phyloP scores from a whole-genome alignment of 805 yeast genomes.

The Kazachstania psychrophila region DNA sequence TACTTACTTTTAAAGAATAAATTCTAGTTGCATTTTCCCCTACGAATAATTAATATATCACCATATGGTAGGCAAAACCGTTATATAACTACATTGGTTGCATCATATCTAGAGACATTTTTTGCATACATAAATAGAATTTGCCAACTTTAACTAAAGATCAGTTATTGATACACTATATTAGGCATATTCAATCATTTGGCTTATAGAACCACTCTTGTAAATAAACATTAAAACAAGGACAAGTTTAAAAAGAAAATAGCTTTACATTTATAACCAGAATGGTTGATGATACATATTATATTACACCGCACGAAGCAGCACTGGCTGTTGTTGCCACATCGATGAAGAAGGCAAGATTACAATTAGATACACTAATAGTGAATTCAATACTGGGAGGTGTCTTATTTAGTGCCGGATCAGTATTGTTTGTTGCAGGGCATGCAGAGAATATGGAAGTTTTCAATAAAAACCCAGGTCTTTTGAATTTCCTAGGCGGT shows the following conservation, averaged over 20 bases:
- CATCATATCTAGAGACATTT: too few species aligned
- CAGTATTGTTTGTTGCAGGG: slow-evolving; percentile 53
- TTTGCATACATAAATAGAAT: too few species aligned
- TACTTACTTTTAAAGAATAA: too few species aligned
- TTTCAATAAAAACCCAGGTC: slow-evolving; percentile 39
- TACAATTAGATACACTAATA: slow-evolving; percentile 48
- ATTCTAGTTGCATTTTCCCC: too few species aligned
- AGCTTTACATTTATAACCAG: not conserved
- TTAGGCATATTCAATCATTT: too few species aligned
- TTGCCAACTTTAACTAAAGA: too few species aligned
- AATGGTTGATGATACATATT: slow-evolving; percentile 43
- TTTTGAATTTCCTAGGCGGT: slow-evolving; percentile 50
- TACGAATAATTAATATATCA: too few species aligned
- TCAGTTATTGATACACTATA: too few species aligned
- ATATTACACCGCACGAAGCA: slow-evolving; percentile 70
- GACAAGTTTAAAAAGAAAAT: not conserved
- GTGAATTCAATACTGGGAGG: slow-evolving; percentile 66
- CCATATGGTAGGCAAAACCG: too few species aligned
- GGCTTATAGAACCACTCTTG: not conserved
- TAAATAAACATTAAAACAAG: not conserved
- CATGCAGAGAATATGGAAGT: slow-evolving; percentile 44
- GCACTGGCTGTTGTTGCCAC: slow-evolving; percentile 82
- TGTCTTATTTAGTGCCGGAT: slow-evolving; percentile 57
- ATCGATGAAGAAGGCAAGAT: slow-evolving; percentile 71
- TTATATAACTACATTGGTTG: too few species aligned